Conservation (phyloP, 2,329 filamentous ascomycete species). For the Alternaria arborescens region DNA sequence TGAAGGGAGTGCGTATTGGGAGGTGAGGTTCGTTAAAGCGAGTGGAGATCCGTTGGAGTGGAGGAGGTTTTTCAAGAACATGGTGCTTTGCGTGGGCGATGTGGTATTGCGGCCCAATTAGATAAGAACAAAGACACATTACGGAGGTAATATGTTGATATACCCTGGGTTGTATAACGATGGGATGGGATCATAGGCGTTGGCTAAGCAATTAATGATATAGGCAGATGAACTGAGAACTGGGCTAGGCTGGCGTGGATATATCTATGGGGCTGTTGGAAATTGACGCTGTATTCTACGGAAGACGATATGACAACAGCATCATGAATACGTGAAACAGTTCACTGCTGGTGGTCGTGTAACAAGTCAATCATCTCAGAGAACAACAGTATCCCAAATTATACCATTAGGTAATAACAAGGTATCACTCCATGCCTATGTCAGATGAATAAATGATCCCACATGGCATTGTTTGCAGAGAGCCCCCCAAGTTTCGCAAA, state of each 20-base stretch:
- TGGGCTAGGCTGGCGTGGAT: background rate
- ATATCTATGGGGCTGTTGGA: background rate
- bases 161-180: constrained; percentile 2
- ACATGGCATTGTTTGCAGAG: background rate
- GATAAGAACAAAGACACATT: background rate
- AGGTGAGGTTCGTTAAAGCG: constrained; percentile 90
- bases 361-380: background rate
- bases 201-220: background rate
- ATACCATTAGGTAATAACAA: background rate
- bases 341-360: background rate
- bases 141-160: background rate
- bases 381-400: background rate
- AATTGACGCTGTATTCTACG: background rate
- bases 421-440: background rate
- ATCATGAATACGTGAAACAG: background rate
- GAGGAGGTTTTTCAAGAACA: constrained; percentile 95
- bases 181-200: background rate
- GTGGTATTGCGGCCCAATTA: constrained; percentile 66
- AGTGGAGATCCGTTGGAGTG: constrained; percentile 97
- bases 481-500: background rate
- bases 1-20: constrained; percentile 69
- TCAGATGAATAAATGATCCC: background rate
- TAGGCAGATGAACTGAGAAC: background rate
- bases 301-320: background rate
- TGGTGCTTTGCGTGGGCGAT: constrained; percentile 87